Conservation (phyloP, 352 stramenopile genomes). For the Globisporangium cylindrosporum region DNA sequence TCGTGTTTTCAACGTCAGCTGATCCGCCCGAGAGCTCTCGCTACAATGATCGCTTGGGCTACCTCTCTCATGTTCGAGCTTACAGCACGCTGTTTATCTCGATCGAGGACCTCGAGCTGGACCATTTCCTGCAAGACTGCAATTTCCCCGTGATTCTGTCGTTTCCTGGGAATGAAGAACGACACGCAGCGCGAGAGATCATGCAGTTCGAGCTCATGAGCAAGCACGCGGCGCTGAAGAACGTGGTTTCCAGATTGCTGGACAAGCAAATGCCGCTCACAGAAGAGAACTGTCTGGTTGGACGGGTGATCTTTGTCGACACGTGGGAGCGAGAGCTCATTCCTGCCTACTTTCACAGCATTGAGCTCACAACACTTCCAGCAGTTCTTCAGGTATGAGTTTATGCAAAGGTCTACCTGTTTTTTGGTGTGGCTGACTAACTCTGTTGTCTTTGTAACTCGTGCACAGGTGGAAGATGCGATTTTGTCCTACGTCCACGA, state of each 20-base stretch:
- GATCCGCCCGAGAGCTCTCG: constrained; percentile 49
- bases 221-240: constrained; percentile 36
- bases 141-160: constrained; percentile 73
- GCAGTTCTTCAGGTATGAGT: constrained; percentile 62
- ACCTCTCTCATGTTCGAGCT: constrained; percentile 59
- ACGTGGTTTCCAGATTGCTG: constrained; percentile 34
- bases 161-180: constrained; percentile 27
- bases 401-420: not conserved
- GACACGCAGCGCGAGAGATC: constrained; percentile 24
- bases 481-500: constrained; percentile 44
- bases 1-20: constrained; percentile 47
- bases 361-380: constrained; percentile 56
- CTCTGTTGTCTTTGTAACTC: not conserved
- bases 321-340: constrained; percentile 42
- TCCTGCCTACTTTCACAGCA: constrained; percentile 63
- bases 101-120: constrained; percentile 51
- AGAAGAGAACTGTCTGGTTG: constrained; percentile 28
- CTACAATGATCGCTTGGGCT: constrained; percentile 50
- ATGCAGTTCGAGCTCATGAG: constrained; percentile 32
- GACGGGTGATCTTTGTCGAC: constrained; percentile 56
- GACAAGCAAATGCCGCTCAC: constrained; percentile 35
- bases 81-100: constrained; percentile 57
- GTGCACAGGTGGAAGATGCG: constrained; percentile 50
- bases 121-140: constrained; percentile 70
- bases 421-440: not conserved